Evolutionary conservation across 208 protist species (phyloP), one percentile per base, ranked within the genome.

Genomic region (Trypanosoma cruzi): DNA sequence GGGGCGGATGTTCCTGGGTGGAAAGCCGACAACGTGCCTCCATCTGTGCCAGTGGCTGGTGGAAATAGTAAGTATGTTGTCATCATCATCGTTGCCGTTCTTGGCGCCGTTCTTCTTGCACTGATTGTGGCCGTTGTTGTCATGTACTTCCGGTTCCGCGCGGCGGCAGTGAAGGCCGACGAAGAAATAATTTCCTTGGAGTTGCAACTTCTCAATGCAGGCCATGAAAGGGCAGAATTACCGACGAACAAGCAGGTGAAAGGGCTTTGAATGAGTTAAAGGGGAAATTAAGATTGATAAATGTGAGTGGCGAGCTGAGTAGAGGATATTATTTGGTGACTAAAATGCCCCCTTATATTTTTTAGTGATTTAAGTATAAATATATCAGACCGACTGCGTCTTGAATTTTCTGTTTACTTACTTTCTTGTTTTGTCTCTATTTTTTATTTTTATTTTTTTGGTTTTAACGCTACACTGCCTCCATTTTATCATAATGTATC

Each of bases 41-140:
- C 3, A 11, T 8, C 56, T 13, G 28, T 24, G 24, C 18, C n/a
- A 28, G 36, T 20, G 7, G 16, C 10, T 8, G 31, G 3, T 14
- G 46, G 28, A 11, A 56, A 66, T 24, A 22, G 24, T 2, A 56
- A 28, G 3, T 44, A 42, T 31, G 40, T n/a, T 26, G 20, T n/a
- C 46, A 7, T 68, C 49, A 49, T 68, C 36, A n/a, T 68, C 22
- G 31, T 26, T 22, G 22, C 59, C 49, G n/a, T 68, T 36, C 52
- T 68, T 59, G 52, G 52, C 11, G 0, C 29, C 20, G 5, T 57
- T 1, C 48, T 67, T 18, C 29, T 57, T 13, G 4, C 42, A 24
- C 13, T 68, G 20, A n/a, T 68, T 34, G 36, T 56, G 16, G 52
- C 6, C 11, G 24, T 68, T 10, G 3, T 29, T 59, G 18, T 24